These are phyloP conservation scores for Debaryomyces udenii DNA, from an alignment of 1,139 yeast species.

Conservation along the genomic window DNA sequence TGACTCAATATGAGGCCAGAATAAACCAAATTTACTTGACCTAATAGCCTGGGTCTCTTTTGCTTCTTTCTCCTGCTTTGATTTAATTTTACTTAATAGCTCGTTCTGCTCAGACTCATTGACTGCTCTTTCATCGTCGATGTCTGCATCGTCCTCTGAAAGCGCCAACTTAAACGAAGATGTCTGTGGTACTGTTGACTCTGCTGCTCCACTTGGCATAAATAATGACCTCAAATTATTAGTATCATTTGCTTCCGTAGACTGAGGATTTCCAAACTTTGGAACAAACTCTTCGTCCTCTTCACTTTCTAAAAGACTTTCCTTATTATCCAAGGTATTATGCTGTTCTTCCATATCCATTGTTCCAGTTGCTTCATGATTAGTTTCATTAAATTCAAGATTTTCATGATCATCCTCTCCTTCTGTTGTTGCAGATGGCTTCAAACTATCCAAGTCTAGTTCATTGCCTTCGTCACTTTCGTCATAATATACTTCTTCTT, in stretches of 20 bases:
- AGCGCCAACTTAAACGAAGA: slow-evolving; percentile 36
- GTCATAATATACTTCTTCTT: slow-evolving; percentile 40
- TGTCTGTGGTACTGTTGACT: slow-evolving; percentile 14
- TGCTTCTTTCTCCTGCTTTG: slow-evolving; percentile 30
- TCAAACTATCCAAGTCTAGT: slow-evolving; percentile 26
- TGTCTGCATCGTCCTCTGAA: slow-evolving; percentile 40
- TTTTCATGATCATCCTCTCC: slow-evolving; percentile 19
- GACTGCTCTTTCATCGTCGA: slow-evolving; percentile 28
- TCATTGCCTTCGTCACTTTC: slow-evolving; percentile 49
- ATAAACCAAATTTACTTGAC: slow-evolving; percentile 52
- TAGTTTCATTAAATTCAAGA: slow-evolving; percentile 11
- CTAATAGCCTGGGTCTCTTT: slow-evolving; percentile 10
- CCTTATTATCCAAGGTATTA: slow-evolving; percentile 21
- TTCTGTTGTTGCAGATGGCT: slow-evolving; percentile 31
- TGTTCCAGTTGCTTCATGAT: slow-evolving; percentile 11
- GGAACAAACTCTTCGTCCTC: slow-evolving; percentile 56
- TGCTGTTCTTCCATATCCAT: slow-evolving; percentile 10
- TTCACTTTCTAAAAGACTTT: slow-evolving; percentile 29
- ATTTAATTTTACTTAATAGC: slow-evolving; percentile 35
- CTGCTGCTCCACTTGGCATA: slow-evolving; percentile 45
- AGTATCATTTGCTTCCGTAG: slow-evolving; percentile 44
- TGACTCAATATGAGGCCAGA: slow-evolving; percentile 81
- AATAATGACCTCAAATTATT: slow-evolving; percentile 67
- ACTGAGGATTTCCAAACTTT: slow-evolving; percentile 39
- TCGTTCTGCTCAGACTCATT: slow-evolving; percentile 27